phyloP scores from a whole-genome alignment of 306 rosid genomes.

The Trifolium dubium region DNA sequence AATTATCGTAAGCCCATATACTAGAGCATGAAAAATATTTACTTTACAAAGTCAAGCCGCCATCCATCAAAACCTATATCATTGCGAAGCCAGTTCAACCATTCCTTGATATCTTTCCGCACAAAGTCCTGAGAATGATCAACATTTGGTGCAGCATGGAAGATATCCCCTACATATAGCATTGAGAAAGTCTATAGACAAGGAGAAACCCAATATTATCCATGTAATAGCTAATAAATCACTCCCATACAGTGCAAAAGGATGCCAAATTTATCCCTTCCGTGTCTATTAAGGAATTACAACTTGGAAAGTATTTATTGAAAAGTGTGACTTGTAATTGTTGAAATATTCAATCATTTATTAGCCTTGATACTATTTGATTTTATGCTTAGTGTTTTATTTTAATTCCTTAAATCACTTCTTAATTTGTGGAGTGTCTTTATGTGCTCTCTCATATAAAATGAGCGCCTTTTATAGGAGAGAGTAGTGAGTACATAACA shows the following conservation, averaged over 20 bases:
- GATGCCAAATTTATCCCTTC: constrained; percentile 15
- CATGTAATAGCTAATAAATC: constrained; percentile 13
- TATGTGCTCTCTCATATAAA: too few relatives aligned
- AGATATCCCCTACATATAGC: constrained; percentile 64
- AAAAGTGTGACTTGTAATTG: not conserved
- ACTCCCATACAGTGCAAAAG: constrained; percentile 35
- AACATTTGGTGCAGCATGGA: constrained; percentile 86
- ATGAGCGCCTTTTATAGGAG: too few relatives aligned
- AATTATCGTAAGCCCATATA: constrained; percentile 14
- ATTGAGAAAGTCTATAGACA: constrained; percentile 28
- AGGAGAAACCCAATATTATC: constrained; percentile 23
- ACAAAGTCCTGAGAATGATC: constrained; percentile 83
- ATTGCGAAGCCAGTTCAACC: constrained; percentile 79
- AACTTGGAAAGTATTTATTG: not conserved
- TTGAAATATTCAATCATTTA: too few relatives aligned
- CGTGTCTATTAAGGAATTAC: constrained; percentile 13
- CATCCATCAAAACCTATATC: constrained; percentile 84
- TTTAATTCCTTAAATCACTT: too few relatives aligned
- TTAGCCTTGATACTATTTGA: too few relatives aligned
- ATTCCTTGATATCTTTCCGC: constrained; percentile 65
- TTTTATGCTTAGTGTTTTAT: too few relatives aligned
- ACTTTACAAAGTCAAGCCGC: constrained; percentile 86
- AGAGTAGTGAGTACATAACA: too few relatives aligned
- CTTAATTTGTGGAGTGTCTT: too few relatives aligned
- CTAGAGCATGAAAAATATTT: constrained; percentile 28